These are phyloP conservation scores for Phellopilus nigrolimitatus DNA, from an alignment of 1,284 basidiomycete species.

Conservation along the genomic window DNA sequence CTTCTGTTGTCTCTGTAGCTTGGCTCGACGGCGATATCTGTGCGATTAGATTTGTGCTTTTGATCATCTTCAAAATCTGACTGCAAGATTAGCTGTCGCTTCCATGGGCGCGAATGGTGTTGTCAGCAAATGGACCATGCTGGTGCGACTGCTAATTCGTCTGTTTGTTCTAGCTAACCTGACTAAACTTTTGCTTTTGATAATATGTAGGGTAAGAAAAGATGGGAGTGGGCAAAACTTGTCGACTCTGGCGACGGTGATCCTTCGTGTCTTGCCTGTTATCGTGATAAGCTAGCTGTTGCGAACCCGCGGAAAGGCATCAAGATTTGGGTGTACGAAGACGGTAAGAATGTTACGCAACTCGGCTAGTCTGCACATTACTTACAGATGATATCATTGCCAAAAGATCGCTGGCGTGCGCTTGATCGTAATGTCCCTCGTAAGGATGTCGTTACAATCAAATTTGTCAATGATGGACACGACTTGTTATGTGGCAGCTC, in stretches of 20 bases:
- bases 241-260: conserved; percentile 41
- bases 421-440: conserved; percentile 53
- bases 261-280: conserved; percentile 50
- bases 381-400: not conserved
- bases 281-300: conserved; percentile 53
- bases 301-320: conserved; percentile 53
- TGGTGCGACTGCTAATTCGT: conserved; percentile 34
- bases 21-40: conserved; percentile 55
- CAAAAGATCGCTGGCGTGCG: conserved; percentile 50
- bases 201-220: conserved; percentile 38
- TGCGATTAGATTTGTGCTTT: not conserved
- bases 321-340: conserved; percentile 57
- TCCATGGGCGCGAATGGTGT: conserved; percentile 51
- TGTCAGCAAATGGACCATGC: conserved; percentile 52
- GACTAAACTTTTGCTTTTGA: not conserved
- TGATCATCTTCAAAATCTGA: not conserved
- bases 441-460: conserved; percentile 55
- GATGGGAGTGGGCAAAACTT: conserved; percentile 55
- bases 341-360: conserved; percentile 36
- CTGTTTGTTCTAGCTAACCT: not conserved
- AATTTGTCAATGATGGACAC: conserved; percentile 55
- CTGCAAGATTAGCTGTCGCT: conserved; percentile 34
- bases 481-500: conserved; percentile 61
- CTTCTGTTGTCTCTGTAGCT: conserved; percentile 40
- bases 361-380: not conserved